Conservation (phyloP, 169 alveolate genomes). For the Hepatocystis sp. region DNA sequence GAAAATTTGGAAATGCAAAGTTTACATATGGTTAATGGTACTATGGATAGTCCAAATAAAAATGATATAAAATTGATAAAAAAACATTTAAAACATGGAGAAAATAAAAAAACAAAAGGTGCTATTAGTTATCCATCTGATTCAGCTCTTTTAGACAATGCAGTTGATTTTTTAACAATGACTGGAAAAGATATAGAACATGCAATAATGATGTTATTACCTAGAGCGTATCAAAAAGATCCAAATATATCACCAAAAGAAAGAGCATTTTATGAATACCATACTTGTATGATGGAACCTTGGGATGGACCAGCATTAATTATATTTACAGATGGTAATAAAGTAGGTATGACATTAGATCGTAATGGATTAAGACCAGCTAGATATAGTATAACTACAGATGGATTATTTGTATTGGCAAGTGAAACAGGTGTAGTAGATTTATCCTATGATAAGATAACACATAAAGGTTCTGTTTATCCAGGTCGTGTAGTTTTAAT, state of each 20-base stretch:
- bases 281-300: slow-evolving; percentile 85
- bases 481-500: slow-evolving; percentile 84
- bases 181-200: slow-evolving; percentile 75
- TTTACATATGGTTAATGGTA: too few species aligned
- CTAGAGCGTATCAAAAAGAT: slow-evolving; percentile 77
- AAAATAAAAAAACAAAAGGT: slow-evolving; percentile 64
- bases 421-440: slow-evolving; percentile 86
- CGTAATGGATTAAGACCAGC: slow-evolving; percentile 86
- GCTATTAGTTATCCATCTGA: slow-evolving; percentile 71
- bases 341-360: slow-evolving; percentile 85
- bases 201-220: slow-evolving; percentile 76
- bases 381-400: slow-evolving; percentile 79
- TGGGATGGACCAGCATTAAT: slow-evolving; percentile 89
- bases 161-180: slow-evolving; percentile 67
- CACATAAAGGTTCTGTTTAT: slow-evolving; percentile 81
- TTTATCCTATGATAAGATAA: slow-evolving; percentile 63
- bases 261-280: slow-evolving; percentile 78
- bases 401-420: slow-evolving; percentile 80
- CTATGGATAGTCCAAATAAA: background rate
- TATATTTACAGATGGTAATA: slow-evolving; percentile 84
- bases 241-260: slow-evolving; percentile 70
- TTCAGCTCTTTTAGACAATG: slow-evolving; percentile 71
- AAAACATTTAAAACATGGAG: slow-evolving; percentile 4
- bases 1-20: background rate
- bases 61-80: too few species aligned